Evolutionary conservation across 129 eudicot genomes (phyloP).

Genomic region (Escallonia rubra): DNA sequence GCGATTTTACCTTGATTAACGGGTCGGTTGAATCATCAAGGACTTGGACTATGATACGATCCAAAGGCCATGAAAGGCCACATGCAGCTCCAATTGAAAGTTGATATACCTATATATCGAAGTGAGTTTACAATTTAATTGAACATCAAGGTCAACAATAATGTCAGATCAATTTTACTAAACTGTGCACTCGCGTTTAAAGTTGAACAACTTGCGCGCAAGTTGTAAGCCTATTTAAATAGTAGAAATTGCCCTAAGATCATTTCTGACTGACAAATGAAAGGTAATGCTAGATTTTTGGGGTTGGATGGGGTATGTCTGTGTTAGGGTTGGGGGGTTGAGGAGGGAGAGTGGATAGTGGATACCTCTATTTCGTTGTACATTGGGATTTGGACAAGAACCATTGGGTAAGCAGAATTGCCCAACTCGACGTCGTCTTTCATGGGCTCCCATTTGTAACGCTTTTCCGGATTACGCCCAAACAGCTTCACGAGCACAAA

Average conservation of each 20-base stretch:
- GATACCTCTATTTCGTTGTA: conserved; percentile 81
- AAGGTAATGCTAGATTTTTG: not conserved
- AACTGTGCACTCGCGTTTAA: too few species aligned
- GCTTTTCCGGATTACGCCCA: conserved; percentile 49
- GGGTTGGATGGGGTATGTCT: not conserved
- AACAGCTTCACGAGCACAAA: conserved; percentile 54
- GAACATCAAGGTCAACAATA: too few species aligned
- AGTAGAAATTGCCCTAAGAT: too few species aligned
- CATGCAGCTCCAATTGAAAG: conserved; percentile 97
- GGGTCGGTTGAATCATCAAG: conserved; percentile 93
- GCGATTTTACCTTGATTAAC: conserved; percentile 47
- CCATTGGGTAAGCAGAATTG: conserved; percentile 71
- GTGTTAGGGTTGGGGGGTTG: not conserved
- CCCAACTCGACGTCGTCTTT: conserved; percentile 83
- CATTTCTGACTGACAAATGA: not conserved
- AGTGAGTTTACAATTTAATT: not conserved
- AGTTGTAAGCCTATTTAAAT: too few species aligned
- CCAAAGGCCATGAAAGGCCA: conserved; percentile 87
- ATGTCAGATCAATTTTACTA: not conserved
- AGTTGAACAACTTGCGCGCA: too few species aligned
- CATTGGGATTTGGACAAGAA: conserved; percentile 89
- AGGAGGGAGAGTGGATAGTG: not conserved
- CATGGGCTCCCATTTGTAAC: conserved; percentile 80
- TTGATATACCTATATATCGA: conserved; percentile 62
- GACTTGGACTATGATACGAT: conserved; percentile 81